Evolutionary conservation across 1,284 basidiomycete genomes (phyloP), one percentile per base, ranked within the genome.

Genomic region (Ustilago tritici): DNA sequence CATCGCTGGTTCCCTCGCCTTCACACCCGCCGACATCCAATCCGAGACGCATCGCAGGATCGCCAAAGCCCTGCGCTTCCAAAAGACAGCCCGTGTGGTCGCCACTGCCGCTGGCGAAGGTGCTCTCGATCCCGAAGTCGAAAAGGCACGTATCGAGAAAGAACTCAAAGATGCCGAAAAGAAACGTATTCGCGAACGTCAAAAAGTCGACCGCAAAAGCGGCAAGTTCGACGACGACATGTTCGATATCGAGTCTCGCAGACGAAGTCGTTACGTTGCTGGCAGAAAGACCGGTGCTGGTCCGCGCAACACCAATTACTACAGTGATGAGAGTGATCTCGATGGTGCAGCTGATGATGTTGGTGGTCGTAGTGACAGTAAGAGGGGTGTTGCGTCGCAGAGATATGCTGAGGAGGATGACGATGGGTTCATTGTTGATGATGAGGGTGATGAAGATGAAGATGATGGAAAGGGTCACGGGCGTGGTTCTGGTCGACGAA

Each of bases 11-110:
- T 91, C 92, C 80, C 92, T 96, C 89, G 90, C 91, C 19, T 89
- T 96, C 76, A 91, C 92, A 11, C 95, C 94, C 0, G 93, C 93
- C 10, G 92, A 93, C 70, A 93, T 95, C 90, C 92, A 94, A 82
- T 93, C 93, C 11, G 92, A 93, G 84, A 94, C 93, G 34, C 94
- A 96, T 86, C 90, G 92, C 62, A 92, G 93, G 89, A 89, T 95
- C 53, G 95, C 95, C 7, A 92, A 92, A 61, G 92, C 93, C 19
- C 92, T 95, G 88, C 86, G 93, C 92, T 85, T 90, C 92, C 64
- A 92, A 91, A 31, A 90, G 92, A 68, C 88, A 92, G 80, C 91
- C 90, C 70, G 91, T 92, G 89, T 92, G 90, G 17, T 82, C 1
- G 81, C 79, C 0, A 66, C 70, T 14, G 52, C 63, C 12, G 79